A percentile compares a stretch with the other conserved stretches of the same genome.
phyloP scores from a whole-genome alignment of 2,329 filamentous ascomycete genomes.

The Neurospora sp. region DNA sequence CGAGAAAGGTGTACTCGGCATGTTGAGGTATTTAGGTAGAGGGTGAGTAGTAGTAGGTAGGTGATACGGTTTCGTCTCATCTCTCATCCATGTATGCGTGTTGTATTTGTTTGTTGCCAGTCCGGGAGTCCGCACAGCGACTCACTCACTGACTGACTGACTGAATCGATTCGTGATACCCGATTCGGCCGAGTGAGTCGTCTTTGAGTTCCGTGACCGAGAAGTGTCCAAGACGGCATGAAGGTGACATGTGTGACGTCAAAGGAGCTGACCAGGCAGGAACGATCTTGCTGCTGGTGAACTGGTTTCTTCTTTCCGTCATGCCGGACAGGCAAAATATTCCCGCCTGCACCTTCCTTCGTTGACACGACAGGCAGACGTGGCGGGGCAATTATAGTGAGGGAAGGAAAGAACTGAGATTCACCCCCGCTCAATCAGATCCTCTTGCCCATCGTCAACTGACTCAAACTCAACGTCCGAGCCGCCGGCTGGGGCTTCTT shows the following conservation, averaged over 20 bases:
- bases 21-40: not conserved
- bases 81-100: not conserved
- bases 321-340: not conserved
- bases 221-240: not conserved
- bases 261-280: not conserved
- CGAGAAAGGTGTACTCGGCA: not conserved
- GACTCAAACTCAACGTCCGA: slow-evolving; percentile 54
- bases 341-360: not conserved
- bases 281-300: not conserved
- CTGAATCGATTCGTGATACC: not conserved
- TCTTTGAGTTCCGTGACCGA: not conserved
- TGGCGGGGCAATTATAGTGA: too few species aligned
- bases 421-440: not conserved
- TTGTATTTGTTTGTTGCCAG: not conserved
- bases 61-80: not conserved
- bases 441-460: slow-evolving; percentile 41
- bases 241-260: not conserved
- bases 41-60: not conserved
- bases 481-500: slow-evolving; percentile 38
- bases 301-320: not conserved
- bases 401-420: too few species aligned
- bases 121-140: not conserved
- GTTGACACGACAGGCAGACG: not conserved
- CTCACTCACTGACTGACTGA: not conserved
- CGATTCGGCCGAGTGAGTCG: not conserved